Evolutionary conservation across 73 alveolate genomes (phyloP), one percentile per base, ranked within the genome.

Genomic region (Paramecium octaurelia): DNA sequence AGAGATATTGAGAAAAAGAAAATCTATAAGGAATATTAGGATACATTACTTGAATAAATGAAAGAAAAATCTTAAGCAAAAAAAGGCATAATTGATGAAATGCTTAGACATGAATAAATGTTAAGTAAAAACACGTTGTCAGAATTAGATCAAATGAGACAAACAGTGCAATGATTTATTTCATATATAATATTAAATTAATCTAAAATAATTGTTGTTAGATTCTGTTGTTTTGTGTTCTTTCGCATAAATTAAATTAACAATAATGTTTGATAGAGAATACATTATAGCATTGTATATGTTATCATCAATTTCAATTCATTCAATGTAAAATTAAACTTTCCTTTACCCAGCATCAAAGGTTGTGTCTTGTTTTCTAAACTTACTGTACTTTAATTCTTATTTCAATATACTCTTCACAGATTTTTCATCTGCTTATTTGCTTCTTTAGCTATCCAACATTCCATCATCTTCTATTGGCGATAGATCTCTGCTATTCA

Each of bases 1-100:
- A 89, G 75, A 71, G 88, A 89, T 21, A 8, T 27, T 3, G 94
- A 89, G 58, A 89, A 89, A 85, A 77, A 89, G 43, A 73, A 58
- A 64, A 83, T 89, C 16, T 80, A 80, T 18, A 80, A 80, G 57
- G 91, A 80, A 46, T 80, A 80, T 80, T 43, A 80, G 14, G 57
- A 40, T 9, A 80, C 76, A 9, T 48, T 80, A 24, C 38, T 80
- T 10, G 91, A 80, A 80, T 80, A 80, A 23, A 80, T 80, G 91
- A 80, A 80, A 35, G 91, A 80, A 42, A 80, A 80, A 42, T 80
- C 91, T 42, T 24, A 80, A 44, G 91, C 75, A 5, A 80, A 80
- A 48, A 80, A 42, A 48, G 43, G 76, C 20, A 80, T 80, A 3
- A 80, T 80, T 44, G 91, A 80, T 80, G 91, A 80, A 80, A 80